phyloP scores from a whole-genome alignment of 73 alveolate genomes.

The Paramecium sexaurelia region DNA sequence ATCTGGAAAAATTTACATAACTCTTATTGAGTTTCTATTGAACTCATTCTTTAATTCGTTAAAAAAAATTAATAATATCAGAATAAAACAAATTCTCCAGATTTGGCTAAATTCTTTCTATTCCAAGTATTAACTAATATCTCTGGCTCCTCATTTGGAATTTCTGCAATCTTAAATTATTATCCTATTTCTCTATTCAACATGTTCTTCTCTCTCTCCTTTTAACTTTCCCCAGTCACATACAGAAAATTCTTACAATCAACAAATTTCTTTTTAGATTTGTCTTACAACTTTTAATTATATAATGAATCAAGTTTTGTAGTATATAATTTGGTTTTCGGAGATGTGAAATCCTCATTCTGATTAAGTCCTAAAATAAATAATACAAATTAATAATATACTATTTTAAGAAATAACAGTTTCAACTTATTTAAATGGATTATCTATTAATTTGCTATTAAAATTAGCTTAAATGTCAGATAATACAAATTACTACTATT shows the following conservation, averaged over 20 bases:
- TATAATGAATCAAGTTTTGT: neutral
- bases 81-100: slow-evolving; percentile 23
- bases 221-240: neutral
- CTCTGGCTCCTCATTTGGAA: slow-evolving; percentile 14
- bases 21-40: neutral
- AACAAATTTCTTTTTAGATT: neutral
- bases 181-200: neutral
- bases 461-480: slow-evolving; percentile 35
- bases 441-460: slow-evolving; percentile 30
- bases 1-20: neutral
- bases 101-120: neutral
- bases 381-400: neutral
- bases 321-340: neutral
- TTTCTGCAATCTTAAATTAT: neutral
- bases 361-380: neutral
- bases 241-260: neutral
- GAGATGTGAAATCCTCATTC: neutral
- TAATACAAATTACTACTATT: neutral
- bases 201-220: neutral
- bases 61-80: neutral
- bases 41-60: neutral
- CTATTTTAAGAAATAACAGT: neutral
- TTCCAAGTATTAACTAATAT: neutral
- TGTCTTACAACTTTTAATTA: neutral
- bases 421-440: slow-evolving; percentile 28